These are phyloP conservation scores for Epichloe bromicola DNA, from an alignment of 2,329 filamentous ascomycete genomes.

Conservation along the genomic window DNA sequence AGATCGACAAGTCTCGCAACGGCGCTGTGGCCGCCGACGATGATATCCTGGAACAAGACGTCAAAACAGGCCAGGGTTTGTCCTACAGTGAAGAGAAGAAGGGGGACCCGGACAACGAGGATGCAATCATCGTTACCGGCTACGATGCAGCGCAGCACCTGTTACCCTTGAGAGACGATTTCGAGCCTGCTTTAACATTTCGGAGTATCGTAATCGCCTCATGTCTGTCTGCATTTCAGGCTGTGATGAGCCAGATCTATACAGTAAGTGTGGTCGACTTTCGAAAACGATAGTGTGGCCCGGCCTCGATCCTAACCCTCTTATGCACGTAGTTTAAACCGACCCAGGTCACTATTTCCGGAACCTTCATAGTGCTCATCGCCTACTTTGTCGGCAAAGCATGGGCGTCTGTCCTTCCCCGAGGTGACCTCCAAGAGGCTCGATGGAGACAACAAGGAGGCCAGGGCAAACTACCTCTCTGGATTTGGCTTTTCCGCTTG, in stretches of 20 bases:
- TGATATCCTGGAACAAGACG: not conserved
- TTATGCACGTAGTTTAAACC: constrained; percentile 34
- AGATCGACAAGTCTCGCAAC: not conserved
- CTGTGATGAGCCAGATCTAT: constrained; percentile 44
- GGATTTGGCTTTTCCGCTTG: constrained; percentile 28
- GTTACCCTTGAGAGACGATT: constrained; percentile 38
- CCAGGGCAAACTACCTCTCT: constrained; percentile 27
- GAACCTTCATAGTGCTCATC: constrained; percentile 44
- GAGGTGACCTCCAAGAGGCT: constrained; percentile 35
- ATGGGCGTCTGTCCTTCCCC: constrained; percentile 19
- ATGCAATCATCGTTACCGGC: constrained; percentile 37
- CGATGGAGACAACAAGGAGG: constrained; percentile 30
- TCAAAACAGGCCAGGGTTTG: not conserved
- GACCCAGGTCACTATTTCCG: constrained; percentile 31
- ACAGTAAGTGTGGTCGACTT: constrained; percentile 18
- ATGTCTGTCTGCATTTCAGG: constrained; percentile 36
- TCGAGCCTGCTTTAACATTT: constrained; percentile 38
- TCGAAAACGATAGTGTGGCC: too few relatives aligned
- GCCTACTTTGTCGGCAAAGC: constrained; percentile 40
- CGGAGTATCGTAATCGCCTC: constrained; percentile 38
- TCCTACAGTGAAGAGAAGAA: constrained; percentile 14
- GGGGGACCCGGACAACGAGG: constrained; percentile 20
- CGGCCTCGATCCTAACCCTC: not conserved
- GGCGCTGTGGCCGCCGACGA: not conserved
- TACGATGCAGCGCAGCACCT: constrained; percentile 35